Evolutionary conservation across 352 stramenopile genomes (phyloP), one percentile per base, ranked within the genome.

Genomic region (Globisporangium irregulare): DNA sequence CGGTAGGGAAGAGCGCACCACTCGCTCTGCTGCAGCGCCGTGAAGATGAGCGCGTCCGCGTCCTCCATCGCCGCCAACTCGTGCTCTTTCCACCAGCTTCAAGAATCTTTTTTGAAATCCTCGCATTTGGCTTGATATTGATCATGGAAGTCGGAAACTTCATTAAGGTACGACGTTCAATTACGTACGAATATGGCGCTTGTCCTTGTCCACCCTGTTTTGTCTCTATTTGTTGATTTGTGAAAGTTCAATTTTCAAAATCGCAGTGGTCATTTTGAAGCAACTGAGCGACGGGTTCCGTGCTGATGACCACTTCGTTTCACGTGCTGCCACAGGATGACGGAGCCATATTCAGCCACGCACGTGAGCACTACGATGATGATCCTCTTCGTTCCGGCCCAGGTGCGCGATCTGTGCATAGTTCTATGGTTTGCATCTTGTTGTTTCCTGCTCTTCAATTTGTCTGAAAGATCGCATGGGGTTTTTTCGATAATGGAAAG

Each of bases 11-110:
- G 43, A 4, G 62, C 67, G 58, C 24, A 89, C 81, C 76, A 85
- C 4, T 69, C 75, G 63, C 71, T 83, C 50, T 89, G 81, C 69
- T 84, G 68, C 64, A 89, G 78, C 48, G 73, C 78, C 61, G 79
- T 62, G 14, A 79, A 74, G 57, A 87, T 74, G 62, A 85, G 80
- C 38, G 69, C 67, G 43, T 89, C 76, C 4, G 72, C 73, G 34
- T 87, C 79, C 14, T 77, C 71, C 78, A 84, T 87, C 34, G 20
- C 68, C 6, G 15, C 14, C 57, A 7, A 18, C 41, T 50, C 41
- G n/a, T 50, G 41, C 18, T 51, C 6, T 22, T 51, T 51, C 12
- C 32, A 36, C 12, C 38, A 56, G 18, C 24, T 54, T 54, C 29
- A 41, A 54, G 24, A 46, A 46, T 61, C 34, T 29, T 46, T 62